phyloP scores from a whole-genome alignment of 805 yeast species.

The Teunomyces stri region DNA sequence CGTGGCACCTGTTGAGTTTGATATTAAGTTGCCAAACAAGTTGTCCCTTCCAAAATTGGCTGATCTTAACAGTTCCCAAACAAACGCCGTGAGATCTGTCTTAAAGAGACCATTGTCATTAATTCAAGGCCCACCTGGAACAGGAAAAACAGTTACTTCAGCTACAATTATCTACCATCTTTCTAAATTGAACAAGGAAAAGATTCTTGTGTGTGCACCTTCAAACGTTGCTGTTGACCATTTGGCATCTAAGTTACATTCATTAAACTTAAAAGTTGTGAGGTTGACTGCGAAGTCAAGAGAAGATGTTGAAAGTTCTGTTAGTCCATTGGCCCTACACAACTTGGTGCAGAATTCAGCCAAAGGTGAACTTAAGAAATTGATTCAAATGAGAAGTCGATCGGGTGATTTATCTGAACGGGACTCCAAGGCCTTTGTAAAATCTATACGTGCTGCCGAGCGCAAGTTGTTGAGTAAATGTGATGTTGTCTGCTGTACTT shows the following conservation, averaged over 20 bases:
- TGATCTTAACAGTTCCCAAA: constrained; percentile 73
- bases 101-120: constrained; percentile 70
- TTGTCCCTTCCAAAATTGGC: constrained; percentile 68
- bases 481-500: constrained; percentile 85
- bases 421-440: constrained; percentile 49
- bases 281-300: constrained; percentile 73
- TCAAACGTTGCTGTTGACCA: constrained; percentile 95
- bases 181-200: constrained; percentile 56
- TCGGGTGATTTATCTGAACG: constrained; percentile 62
- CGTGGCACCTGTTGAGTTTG: constrained; percentile 60
- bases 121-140: constrained; percentile 91
- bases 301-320: constrained; percentile 74
- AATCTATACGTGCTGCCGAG: constrained; percentile 49
- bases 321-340: constrained; percentile 57
- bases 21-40: constrained; percentile 56
- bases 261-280: constrained; percentile 74
- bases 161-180: constrained; percentile 83
- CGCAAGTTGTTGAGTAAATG: constrained; percentile 48
- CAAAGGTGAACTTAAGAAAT: constrained; percentile 55
- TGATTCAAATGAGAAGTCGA: constrained; percentile 57
- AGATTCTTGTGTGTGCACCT: constrained; percentile 88
- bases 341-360: constrained; percentile 48
- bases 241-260: constrained; percentile 67
- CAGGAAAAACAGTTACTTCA: constrained; percentile 93
- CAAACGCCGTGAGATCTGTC: constrained; percentile 69